Percentiles rank a stretch among this genome's conserved stretches.
These are phyloP conservation scores for Solanum neorickii DNA, from an alignment of 257 asterid genomes.

Conservation along the genomic window DNA sequence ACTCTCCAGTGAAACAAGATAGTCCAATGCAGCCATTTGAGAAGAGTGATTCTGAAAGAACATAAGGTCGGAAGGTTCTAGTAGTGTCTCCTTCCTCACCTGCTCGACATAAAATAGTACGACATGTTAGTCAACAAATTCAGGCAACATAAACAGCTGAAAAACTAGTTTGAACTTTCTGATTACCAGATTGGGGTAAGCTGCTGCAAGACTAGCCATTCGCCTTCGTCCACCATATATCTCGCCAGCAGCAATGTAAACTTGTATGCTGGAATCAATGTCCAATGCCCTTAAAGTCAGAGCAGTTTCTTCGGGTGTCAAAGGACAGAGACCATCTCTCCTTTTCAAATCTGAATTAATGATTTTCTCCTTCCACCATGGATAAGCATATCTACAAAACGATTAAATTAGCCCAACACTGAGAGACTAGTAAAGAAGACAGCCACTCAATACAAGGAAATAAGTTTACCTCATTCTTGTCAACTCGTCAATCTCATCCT, in stretches of 20 bases:
- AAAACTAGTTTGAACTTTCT: not conserved
- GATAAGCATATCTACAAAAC: constrained; percentile 71
- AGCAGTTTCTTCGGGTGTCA: constrained; percentile 98
- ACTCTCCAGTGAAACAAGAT: constrained; percentile 95
- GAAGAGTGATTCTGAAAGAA: constrained; percentile 92
- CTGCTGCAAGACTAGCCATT: constrained; percentile 52
- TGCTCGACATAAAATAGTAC: constrained; percentile 9
- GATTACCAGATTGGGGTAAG: constrained; percentile 82
- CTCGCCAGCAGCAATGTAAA: constrained; percentile 97
- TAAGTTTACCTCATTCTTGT: constrained; percentile 73
- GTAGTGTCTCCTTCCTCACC: constrained; percentile 90
- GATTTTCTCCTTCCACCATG: constrained; percentile 99
- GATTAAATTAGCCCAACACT: constrained; percentile 12
- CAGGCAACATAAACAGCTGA: not conserved
- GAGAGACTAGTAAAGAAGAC: not conserved
- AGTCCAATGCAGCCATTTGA: constrained; percentile 98
- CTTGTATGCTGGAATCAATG: constrained; percentile 62
- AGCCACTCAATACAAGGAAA: not conserved
- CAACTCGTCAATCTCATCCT: constrained; percentile 74
- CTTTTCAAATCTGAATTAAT: constrained; percentile 86
- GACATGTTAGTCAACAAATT: not conserved
- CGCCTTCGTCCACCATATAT: constrained; percentile 87
- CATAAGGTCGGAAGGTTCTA: constrained; percentile 73
- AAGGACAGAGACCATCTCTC: constrained; percentile 89
- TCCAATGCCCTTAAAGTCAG: constrained; percentile 70